These are phyloP conservation scores for Sclerotinia trifoliorum DNA, from an alignment of 2,329 filamentous ascomycete species.

Conservation along the genomic window DNA sequence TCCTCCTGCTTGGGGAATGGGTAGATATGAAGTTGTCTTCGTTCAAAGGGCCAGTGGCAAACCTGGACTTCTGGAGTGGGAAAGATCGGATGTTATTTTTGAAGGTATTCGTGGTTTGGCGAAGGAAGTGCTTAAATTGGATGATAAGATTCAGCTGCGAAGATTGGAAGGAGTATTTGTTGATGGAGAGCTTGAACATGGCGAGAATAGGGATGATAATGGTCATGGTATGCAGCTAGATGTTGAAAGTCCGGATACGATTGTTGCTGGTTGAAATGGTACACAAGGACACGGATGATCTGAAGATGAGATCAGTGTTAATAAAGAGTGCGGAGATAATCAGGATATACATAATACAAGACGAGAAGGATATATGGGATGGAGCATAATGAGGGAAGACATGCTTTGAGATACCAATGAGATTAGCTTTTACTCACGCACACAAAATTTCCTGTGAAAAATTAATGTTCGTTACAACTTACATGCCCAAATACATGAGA, in stretches of 20 bases:
- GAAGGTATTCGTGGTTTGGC: constrained; percentile 34
- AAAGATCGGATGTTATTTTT: constrained; percentile 31
- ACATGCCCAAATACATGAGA: background rate
- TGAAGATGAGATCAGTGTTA: background rate
- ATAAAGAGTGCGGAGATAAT: background rate
- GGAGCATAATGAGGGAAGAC: background rate
- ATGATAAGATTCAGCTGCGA: constrained; percentile 28
- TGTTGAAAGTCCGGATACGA: constrained; percentile 36
- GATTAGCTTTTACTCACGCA: background rate
- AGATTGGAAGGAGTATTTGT: constrained; percentile 31
- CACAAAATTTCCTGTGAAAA: background rate
- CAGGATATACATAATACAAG: background rate
- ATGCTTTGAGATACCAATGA: constrained; percentile 8
- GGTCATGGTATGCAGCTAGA: constrained; percentile 32
- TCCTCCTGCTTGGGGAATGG: constrained; percentile 34
- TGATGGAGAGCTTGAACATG: constrained; percentile 6
- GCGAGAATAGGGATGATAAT: constrained; percentile 17
- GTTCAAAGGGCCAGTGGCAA: constrained; percentile 31
- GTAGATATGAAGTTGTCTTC: constrained; percentile 32
- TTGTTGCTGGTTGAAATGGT: constrained; percentile 29
- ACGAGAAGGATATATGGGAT: background rate
- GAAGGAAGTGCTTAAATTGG: constrained; percentile 26
- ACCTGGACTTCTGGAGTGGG: constrained; percentile 31
- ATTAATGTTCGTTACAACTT: background rate
- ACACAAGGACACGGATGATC: background rate